Conservation (phyloP, 441 rosid species). For the California macrophylla region DNA sequence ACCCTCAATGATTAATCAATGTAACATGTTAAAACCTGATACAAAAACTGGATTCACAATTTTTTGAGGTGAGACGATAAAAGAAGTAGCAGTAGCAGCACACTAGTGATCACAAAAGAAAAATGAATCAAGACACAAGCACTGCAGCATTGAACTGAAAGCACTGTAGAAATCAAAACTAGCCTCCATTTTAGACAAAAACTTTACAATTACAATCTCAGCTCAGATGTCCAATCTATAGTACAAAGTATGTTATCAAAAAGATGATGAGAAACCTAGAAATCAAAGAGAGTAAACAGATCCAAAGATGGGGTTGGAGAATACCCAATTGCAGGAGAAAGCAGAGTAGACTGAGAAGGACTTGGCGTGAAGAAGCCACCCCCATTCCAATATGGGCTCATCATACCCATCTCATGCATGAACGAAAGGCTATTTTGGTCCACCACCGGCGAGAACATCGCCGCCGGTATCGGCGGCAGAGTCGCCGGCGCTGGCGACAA, state of each 20-base stretch:
- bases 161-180: background rate
- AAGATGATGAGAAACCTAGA: no score
- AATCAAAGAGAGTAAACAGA: background rate
- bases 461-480: conserved; percentile 37
- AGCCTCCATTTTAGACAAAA: background rate
- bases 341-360: background rate
- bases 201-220: background rate
- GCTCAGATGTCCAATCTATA: background rate
- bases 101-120: no score
- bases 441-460: conserved; percentile 35
- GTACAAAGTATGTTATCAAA: no score
- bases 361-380: background rate
- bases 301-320: background rate
- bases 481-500: conserved; percentile 57
- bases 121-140: no score
- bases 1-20: no score
- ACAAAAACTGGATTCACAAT: no score
- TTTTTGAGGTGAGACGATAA: no score
- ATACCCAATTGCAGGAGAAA: background rate
- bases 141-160: background rate
- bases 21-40: no score
- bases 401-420: conserved; percentile 11
- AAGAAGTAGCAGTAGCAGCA: no score
- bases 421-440: conserved; percentile 27
- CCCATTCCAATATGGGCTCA: conserved; percentile 20